These are phyloP conservation scores for Coemansia nantahalensis DNA, from an alignment of 192 early-diverging fungal genomes.

Conservation along the genomic window DNA sequence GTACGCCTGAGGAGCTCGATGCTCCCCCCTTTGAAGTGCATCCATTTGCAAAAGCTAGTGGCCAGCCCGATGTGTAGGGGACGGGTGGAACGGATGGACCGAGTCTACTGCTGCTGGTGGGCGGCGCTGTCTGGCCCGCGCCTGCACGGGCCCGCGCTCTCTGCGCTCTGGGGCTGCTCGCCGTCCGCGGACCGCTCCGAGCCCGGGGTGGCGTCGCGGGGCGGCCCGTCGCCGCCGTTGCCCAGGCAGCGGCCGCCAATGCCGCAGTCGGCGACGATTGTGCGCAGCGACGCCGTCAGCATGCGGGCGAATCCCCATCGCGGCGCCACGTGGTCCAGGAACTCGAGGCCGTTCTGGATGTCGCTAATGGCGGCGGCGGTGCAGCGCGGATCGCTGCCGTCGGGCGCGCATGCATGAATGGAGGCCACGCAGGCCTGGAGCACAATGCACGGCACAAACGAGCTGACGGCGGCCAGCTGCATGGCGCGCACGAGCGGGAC, in stretches of 20 bases:
- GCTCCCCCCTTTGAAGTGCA: neutral
- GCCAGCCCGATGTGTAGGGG: too few species aligned
- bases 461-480: conserved; percentile 28
- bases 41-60: too few species aligned
- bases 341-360: conserved; percentile 30
- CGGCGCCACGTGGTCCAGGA: conserved; percentile 34
- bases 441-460: conserved; percentile 39
- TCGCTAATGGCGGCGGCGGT: conserved; percentile 18
- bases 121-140: too few species aligned
- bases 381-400: conserved; percentile 11
- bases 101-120: too few species aligned
- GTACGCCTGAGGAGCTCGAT: conserved; percentile 32
- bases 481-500: conserved; percentile 39
- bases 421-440: conserved; percentile 46
- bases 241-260: conserved; percentile 11
- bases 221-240: neutral
- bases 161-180: neutral
- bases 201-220: too few species aligned
- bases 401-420: conserved; percentile 32
- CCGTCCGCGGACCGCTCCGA: neutral
- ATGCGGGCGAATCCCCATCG: conserved; percentile 41
- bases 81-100: too few species aligned
- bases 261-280: conserved; percentile 40
- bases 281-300: conserved; percentile 34
- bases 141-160: too few species aligned